Percentiles rank a stretch among this genome's conserved stretches.
These are phyloP conservation scores for Serendipita sp. DNA, from an alignment of 768 basidiomycete species.

Conservation along the genomic window DNA sequence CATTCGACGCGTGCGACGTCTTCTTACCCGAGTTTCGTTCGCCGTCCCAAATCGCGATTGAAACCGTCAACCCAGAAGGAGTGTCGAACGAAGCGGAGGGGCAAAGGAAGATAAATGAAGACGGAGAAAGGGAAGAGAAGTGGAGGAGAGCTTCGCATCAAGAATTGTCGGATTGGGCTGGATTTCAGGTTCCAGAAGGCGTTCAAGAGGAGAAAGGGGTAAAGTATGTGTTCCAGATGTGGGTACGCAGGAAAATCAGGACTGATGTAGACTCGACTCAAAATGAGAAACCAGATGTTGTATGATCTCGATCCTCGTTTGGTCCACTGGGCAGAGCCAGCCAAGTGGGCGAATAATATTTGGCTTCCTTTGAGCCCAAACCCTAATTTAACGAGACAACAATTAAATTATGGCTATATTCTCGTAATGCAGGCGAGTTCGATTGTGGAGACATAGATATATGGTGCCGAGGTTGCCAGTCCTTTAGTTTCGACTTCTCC, in stretches of 20 bases:
- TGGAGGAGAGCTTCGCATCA: slow-evolving; percentile 49
- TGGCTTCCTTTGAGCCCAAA: no score
- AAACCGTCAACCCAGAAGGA: not conserved
- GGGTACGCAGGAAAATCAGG: slow-evolving; percentile 33
- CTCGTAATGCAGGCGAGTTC: no score
- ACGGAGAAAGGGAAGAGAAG: not conserved
- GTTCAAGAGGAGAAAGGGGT: slow-evolving; percentile 69
- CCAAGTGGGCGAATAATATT: no score
- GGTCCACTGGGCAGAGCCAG: no score
- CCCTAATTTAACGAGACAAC: no score
- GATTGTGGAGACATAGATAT: no score
- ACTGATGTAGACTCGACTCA: no score
- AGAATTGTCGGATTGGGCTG: slow-evolving; percentile 61
- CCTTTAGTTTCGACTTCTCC: not conserved
- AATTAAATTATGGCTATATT: no score
- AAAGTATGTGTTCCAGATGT: slow-evolving; percentile 91
- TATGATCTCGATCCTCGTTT: no score
- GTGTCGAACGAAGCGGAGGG: not conserved
- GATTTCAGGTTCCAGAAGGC: slow-evolving; percentile 60
- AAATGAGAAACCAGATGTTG: no score
- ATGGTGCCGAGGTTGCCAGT: no score
- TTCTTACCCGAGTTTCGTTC: slow-evolving; percentile 61
- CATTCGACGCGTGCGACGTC: slow-evolving; percentile 70
- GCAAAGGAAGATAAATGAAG: not conserved
- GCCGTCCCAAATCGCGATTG: slow-evolving; percentile 10